Evolutionary conservation across 306 rosid species (phyloP), one percentile per base, ranked within the genome.

Genomic region (Dryas drummondii): DNA sequence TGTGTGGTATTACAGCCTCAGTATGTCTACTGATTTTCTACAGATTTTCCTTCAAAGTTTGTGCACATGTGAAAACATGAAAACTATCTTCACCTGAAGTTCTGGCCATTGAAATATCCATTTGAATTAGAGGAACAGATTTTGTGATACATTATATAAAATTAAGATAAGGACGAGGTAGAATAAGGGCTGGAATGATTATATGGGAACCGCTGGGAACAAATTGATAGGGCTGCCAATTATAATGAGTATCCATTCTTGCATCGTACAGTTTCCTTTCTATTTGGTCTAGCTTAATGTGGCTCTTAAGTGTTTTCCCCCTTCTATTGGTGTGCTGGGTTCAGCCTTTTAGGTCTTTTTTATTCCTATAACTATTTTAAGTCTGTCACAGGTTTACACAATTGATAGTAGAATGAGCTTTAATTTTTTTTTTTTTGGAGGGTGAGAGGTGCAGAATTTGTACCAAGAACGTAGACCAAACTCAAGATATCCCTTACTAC

Each of bases 1-100:
- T 96, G 79, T 87, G 92, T 84, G 99, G 99, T 74, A 86, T 96
- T 77, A 89, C 88, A 40, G 98, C 97, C 82, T 88, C 91, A 83
- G 99, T 96, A 92, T 77, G 94, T 70, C 51, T 62, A 32, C 59
- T 68, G 5, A 15, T 57, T 26, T 76, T 63, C 32, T 17, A 16
- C 26, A 7, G 40, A 44, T 57, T 17, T 48, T 6, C 44, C 66
- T 11, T 14, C 19, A 19, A 68, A 53, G 16, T 13, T 62, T 60
- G 49, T 22, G 5, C 46, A 2, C 26, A 8, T 17, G 46, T 16
- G 37, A 55, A 54, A 65, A 16, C 17, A 8, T 46, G 49, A 14
- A 26, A 26, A 6, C 47, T 41, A 27, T 14, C 11, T 47, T 51
- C 70, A 14, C 42, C 6, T 58, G 68, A 27, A 40, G 41, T 59